Evolutionary conservation across 805 yeast species (phyloP), one percentile per base, ranked within the genome.

Genomic region (Lachancea cidri): DNA sequence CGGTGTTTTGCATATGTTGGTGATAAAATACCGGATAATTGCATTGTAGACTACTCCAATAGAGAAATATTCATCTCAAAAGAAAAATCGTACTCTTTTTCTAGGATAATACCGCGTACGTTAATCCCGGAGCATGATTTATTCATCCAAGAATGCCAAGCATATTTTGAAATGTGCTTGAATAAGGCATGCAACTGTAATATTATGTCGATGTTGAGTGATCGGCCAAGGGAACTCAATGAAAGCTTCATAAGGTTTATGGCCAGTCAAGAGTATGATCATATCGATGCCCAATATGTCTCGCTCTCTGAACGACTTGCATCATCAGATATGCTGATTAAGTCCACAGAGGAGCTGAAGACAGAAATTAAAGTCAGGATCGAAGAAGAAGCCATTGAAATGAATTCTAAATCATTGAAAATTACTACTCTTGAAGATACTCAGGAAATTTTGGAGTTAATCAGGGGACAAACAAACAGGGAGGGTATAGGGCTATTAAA

Each of bases 1-100:
- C 53, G 73, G 14, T 57, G 54, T 29, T 57, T 57, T 35, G 56
- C 54, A 5, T 60, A 56, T 27, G 40, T 53, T 3, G 32, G 46
- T 42, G 31, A 38, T 20, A 15, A 38, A 8, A 13, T 22, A 33
- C 17, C 31, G 20, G 20, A 29, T 15, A 17, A 27, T 17, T 8
- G 43, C 24, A 17, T 19, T 6, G 40, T 56, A 8, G 55, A 60
- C 35, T 54, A 49, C 36, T 42, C 48, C 4, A 42, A 44, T 15
- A 46, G 44, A 31, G 35, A 35, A 11, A 45, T 53, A 1, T 32
- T 33, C 6, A 11, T 24, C 16, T 32, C 27, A 19, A 27, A 17
- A 8, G 41, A 35, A 8, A 25, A 38, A 15, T 34, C 33, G 16
- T 48, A 32, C 24, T 25, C 15, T 4, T 58, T 59, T 31, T 55